These are phyloP conservation scores for Apiospora pterosperma DNA, from an alignment of 2,329 filamentous ascomycete genomes.

Conservation along the genomic window DNA sequence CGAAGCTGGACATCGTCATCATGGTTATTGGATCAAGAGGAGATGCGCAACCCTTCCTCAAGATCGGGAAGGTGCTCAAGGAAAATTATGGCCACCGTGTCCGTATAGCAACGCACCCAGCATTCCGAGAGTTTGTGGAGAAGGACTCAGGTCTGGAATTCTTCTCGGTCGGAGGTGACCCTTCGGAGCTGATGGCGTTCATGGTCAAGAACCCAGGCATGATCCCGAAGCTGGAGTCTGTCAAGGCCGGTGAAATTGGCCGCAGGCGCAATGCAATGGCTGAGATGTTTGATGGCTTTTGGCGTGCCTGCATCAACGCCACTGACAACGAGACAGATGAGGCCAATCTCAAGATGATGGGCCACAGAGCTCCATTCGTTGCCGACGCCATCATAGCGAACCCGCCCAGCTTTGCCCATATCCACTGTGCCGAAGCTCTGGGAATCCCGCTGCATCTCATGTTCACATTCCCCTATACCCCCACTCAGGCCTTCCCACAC, in stretches of 20 bases:
- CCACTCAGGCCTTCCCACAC: slow-evolving; percentile 73
- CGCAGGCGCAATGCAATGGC: slow-evolving; percentile 67
- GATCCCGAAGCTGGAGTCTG: slow-evolving; percentile 69
- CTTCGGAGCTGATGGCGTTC: slow-evolving; percentile 79
- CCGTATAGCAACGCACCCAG: slow-evolving; percentile 74
- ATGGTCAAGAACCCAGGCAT: slow-evolving; percentile 84
- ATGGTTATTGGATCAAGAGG: slow-evolving; percentile 81
- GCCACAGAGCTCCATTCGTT: slow-evolving; percentile 57
- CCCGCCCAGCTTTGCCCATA: slow-evolving; percentile 72
- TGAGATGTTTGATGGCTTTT: slow-evolving; percentile 81
- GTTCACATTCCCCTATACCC: slow-evolving; percentile 84
- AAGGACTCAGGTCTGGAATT: slow-evolving; percentile 73
- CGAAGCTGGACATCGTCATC: slow-evolving; percentile 71
- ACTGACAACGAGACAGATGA: slow-evolving; percentile 65
- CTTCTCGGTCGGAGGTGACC: slow-evolving; percentile 76
- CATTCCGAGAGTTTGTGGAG: slow-evolving; percentile 73
- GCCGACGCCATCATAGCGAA: slow-evolving; percentile 85
- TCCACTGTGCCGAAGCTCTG: slow-evolving; percentile 76
- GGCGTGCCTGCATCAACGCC: slow-evolving; percentile 72
- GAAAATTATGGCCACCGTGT: slow-evolving; percentile 71
- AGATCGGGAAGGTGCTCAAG: slow-evolving; percentile 69
- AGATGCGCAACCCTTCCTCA: slow-evolving; percentile 77
- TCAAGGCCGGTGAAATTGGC: slow-evolving; percentile 71
- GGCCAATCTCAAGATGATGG: slow-evolving; percentile 63
- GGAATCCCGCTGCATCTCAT: slow-evolving; percentile 79